Percentiles rank a stretch among this genome's conserved stretches.
Conservation (phyloP, 768 basidiomycete species). For the Tricholomella constricta region DNA sequence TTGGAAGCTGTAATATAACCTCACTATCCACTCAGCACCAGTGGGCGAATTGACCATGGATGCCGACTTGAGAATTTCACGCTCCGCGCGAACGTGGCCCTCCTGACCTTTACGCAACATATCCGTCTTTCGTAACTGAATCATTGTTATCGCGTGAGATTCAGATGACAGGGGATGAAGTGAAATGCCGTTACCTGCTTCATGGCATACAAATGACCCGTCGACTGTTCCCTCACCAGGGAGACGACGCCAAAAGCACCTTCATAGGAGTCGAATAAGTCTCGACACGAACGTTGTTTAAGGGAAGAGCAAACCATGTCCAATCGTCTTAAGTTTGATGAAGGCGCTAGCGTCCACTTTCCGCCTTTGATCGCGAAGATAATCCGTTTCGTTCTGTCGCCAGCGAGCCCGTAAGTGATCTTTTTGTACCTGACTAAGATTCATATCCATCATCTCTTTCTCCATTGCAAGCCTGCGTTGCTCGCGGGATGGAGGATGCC, state of each 20-base stretch:
- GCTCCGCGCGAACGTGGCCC: slow-evolving; percentile 94
- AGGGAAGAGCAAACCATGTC: slow-evolving; percentile 66
- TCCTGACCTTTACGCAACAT: slow-evolving; percentile 98
- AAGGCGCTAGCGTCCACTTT: slow-evolving; percentile 88
- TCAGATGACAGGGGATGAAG: slow-evolving; percentile 1
- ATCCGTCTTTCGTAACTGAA: slow-evolving; percentile 80
- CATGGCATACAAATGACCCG: slow-evolving; percentile 89
- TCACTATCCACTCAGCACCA: slow-evolving; percentile 92
- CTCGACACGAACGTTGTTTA: slow-evolving; percentile 2
- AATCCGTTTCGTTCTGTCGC: slow-evolving; percentile 87
- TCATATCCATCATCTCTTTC: slow-evolving; percentile 77
- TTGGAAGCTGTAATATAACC: slow-evolving; percentile 91
- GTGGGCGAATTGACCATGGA: slow-evolving; percentile 74
- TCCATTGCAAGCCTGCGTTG: slow-evolving; percentile 87
- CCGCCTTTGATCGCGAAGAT: slow-evolving; percentile 80
- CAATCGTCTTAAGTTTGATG: slow-evolving; percentile 89
- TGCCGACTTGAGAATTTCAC: slow-evolving; percentile 91
- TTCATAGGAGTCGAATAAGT: slow-evolving; percentile 4
- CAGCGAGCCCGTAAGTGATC: slow-evolving; percentile 71
- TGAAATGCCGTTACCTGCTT: slow-evolving; percentile 69
- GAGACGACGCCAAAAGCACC: slow-evolving; percentile 86
- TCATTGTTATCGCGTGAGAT: slow-evolving; percentile 24
- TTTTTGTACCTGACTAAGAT: slow-evolving; percentile 70
- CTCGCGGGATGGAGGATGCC: slow-evolving; percentile 84
- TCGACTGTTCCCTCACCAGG: slow-evolving; percentile 80